Percentiles rank a stretch among this genome's conserved stretches.
phyloP scores from a whole-genome alignment of 2,329 filamentous ascomycete species.

The Botrytis squamosa region DNA sequence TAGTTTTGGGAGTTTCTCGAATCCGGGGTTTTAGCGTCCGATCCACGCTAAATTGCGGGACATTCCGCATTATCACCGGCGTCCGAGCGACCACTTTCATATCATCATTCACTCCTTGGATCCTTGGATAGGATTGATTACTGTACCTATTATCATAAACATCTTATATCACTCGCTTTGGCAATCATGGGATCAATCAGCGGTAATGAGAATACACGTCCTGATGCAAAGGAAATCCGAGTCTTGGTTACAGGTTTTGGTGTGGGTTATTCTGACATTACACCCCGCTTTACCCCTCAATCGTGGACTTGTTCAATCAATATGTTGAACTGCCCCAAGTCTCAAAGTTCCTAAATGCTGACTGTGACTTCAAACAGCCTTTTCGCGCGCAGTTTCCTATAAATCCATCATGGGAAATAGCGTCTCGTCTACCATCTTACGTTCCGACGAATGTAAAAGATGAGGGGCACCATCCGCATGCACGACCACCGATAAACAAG shows the following conservation, averaged over 20 bases:
- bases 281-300: constrained; percentile 5
- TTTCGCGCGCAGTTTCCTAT: constrained; percentile 69
- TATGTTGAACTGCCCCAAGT: neutral
- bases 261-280: constrained; percentile 43
- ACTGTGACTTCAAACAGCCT: constrained; percentile 51
- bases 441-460: constrained; percentile 43
- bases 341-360: neutral
- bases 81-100: neutral
- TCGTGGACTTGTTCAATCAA: neutral
- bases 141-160: constrained; percentile 24
- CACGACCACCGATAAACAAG: constrained; percentile 37
- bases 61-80: constrained; percentile 1
- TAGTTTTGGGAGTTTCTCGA: neutral
- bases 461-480: constrained; percentile 9
- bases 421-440: constrained; percentile 62
- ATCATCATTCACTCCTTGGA: constrained; percentile 22
- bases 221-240: constrained; percentile 49
- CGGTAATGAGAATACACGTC: neutral
- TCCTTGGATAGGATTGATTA: constrained; percentile 21
- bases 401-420: constrained; percentile 82
- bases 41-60: neutral
- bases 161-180: constrained; percentile 21
- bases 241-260: constrained; percentile 62
- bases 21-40: neutral
- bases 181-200: constrained; percentile 35